A percentile compares a stretch with the other conserved stretches of the same genome.
phyloP scores from a whole-genome alignment of 176 grass and related monocot genomes.

The Cymbopogon citratus region DNA sequence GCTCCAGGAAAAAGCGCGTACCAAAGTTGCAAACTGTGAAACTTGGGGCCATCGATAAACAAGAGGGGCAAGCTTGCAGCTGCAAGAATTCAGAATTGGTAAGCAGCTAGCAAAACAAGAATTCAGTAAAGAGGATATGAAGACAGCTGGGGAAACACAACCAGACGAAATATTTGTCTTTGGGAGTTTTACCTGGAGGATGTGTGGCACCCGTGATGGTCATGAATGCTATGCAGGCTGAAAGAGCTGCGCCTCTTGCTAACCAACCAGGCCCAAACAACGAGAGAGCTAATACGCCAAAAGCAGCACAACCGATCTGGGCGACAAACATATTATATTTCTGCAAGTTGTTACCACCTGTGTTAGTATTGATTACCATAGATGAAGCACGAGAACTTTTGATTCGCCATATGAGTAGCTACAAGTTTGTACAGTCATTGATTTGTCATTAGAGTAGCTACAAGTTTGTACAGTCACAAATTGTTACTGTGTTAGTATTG shows the following conservation, averaged over 20 bases:
- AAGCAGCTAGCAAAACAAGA: not conserved
- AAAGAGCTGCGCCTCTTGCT: constrained; percentile 73
- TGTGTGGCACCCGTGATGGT: constrained; percentile 64
- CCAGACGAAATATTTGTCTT: not conserved
- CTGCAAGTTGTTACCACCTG: constrained; percentile 51
- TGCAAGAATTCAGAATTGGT: constrained; percentile 23
- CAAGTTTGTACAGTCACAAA: not conserved
- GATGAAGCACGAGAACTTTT: not conserved
- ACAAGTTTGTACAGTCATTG: too few species aligned
- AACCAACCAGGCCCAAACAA: constrained; percentile 91
- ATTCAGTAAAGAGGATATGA: not conserved
- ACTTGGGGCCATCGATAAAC: constrained; percentile 79
- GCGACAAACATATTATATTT: constrained; percentile 89
- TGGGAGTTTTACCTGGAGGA: constrained; percentile 62
- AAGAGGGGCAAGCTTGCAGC: constrained; percentile 92
- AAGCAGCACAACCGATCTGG: constrained; percentile 73
- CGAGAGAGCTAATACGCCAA: constrained; percentile 76
- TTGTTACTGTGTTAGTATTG: constrained; percentile 9
- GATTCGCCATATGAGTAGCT: not conserved
- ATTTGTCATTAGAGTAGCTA: not conserved
- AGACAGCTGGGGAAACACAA: not conserved
- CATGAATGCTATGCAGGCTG: constrained; percentile 92
- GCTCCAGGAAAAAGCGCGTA: constrained; percentile 90
- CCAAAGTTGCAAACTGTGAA: constrained; percentile 79
- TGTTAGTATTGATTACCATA: constrained; percentile 26